Percentiles rank a stretch among this genome's conserved stretches.
These are phyloP conservation scores for Backusella tarrabulga DNA, from an alignment of 192 early-diverging fungal genomes.

Conservation along the genomic window DNA sequence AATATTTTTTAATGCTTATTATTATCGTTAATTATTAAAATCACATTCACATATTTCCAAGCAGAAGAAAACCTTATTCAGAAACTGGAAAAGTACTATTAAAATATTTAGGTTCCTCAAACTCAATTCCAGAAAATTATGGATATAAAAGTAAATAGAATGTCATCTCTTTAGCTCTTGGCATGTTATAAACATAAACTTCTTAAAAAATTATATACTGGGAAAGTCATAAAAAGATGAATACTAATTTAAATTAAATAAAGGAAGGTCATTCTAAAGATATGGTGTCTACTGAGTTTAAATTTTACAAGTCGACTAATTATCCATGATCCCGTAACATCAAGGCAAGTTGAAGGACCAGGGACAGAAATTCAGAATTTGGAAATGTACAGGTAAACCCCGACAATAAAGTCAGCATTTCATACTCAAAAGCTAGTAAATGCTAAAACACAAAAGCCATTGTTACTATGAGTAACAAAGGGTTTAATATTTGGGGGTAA, in stretches of 20 bases:
- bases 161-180: constrained; percentile 7
- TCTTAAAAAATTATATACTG: constrained; percentile 18
- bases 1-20: constrained; percentile 3
- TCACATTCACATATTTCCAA: not conserved
- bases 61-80: constrained; percentile 20
- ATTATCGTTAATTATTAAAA: not conserved
- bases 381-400: not conserved
- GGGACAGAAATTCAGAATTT: not conserved
- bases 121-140: constrained; percentile 24
- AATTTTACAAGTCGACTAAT: not conserved
- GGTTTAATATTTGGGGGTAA: not conserved
- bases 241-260: not conserved
- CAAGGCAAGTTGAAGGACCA: constrained; percentile 14
- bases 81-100: not conserved
- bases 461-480: not conserved
- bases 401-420: not conserved
- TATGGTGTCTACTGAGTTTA: not conserved
- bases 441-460: not conserved
- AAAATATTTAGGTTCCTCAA: constrained; percentile 26
- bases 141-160: constrained; percentile 20
- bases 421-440: constrained; percentile 8
- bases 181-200: constrained; percentile 19
- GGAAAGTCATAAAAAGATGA: constrained; percentile 19
- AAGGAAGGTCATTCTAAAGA: not conserved
- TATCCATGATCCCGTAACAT: not conserved